Conservation (phyloP, 2,329 filamentous ascomycete species). For the Phoma sp. region DNA sequence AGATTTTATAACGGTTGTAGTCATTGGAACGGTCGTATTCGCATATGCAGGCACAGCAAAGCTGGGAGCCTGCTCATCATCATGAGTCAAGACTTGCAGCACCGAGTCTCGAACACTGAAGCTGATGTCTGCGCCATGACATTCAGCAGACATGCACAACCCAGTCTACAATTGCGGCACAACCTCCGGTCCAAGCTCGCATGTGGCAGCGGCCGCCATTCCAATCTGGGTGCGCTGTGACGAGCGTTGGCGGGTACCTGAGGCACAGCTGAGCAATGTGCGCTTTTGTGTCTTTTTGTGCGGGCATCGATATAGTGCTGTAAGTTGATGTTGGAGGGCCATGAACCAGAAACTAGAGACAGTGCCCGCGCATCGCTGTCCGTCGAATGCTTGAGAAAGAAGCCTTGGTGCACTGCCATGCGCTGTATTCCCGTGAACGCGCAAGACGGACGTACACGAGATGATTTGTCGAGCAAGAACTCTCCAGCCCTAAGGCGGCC, state of each 20-base stretch:
- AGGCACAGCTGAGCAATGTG: slow-evolving; percentile 25
- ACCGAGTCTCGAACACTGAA: slow-evolving; percentile 9
- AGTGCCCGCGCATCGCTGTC: slow-evolving; percentile 9
- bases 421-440: slow-evolving; percentile 27
- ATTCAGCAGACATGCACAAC: slow-evolving; percentile 18
- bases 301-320: slow-evolving; percentile 22
- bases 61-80: neutral
- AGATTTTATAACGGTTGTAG: neutral
- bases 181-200: slow-evolving; percentile 21
- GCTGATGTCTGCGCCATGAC: neutral
- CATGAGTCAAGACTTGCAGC: slow-evolving; percentile 3
- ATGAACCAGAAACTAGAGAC: slow-evolving; percentile 17
- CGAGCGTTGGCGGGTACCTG: slow-evolving; percentile 28
- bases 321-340: slow-evolving; percentile 7
- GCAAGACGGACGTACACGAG: slow-evolving; percentile 6
- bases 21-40: neutral
- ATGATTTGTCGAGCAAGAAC: slow-evolving; percentile 13
- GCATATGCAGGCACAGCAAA: slow-evolving; percentile 4
- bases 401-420: slow-evolving; percentile 32
- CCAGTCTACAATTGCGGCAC: slow-evolving; percentile 23
- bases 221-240: slow-evolving; percentile 20
- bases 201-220: slow-evolving; percentile 34
- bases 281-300: slow-evolving; percentile 9
- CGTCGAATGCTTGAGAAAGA: slow-evolving; percentile 9
- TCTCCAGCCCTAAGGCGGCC: slow-evolving; percentile 23